Conservation (phyloP, 2,329 filamentous ascomycete species). For the Aspergillus udagawae region DNA sequence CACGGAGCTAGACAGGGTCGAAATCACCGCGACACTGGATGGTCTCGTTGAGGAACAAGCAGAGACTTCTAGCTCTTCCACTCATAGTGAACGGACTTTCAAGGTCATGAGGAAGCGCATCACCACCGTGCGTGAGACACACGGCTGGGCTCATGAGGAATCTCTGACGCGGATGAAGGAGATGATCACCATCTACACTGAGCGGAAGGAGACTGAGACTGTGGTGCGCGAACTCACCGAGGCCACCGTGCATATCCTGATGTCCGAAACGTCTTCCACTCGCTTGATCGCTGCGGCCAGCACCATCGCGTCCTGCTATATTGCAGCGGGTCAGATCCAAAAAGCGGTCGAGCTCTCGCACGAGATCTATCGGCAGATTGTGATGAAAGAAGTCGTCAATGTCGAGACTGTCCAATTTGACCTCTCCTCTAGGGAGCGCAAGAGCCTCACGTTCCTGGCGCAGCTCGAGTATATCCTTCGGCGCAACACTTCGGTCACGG, state of each 20-base stretch:
- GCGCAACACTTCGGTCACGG: conserved; percentile 20
- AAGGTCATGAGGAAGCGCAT: conserved; percentile 30
- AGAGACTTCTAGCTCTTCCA: conserved; percentile 22
- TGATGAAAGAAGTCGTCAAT: conserved; percentile 28
- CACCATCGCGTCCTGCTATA: conserved; percentile 28
- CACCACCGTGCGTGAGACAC: conserved; percentile 24
- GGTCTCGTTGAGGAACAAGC: conserved; percentile 37
- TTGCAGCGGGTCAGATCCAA: conserved; percentile 23
- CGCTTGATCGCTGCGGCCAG: conserved; percentile 31
- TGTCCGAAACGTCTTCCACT: conserved; percentile 26
- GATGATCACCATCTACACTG: conserved; percentile 33
- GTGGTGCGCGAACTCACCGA: conserved; percentile 33
- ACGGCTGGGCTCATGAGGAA: conserved; percentile 40
- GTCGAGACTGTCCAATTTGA: conserved; percentile 26
- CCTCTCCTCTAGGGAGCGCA: conserved; percentile 30
- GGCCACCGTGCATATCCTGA: conserved; percentile 31
- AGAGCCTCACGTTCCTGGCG: conserved; percentile 43
- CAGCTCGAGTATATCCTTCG: conserved; percentile 42
- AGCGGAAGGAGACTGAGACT: conserved; percentile 29
- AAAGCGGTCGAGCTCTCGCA: conserved; percentile 29
- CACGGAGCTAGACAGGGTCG: conserved; percentile 28
- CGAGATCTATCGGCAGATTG: conserved; percentile 34
- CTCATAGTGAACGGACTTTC: conserved; percentile 28
- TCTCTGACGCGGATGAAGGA: conserved; percentile 36
- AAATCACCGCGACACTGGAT: conserved; percentile 34